A percentile compares a stretch with the other conserved stretches of the same genome.
These are phyloP conservation scores for Mucor saturninus DNA, from an alignment of 371 early-diverging fungal genomes.

Conservation along the genomic window DNA sequence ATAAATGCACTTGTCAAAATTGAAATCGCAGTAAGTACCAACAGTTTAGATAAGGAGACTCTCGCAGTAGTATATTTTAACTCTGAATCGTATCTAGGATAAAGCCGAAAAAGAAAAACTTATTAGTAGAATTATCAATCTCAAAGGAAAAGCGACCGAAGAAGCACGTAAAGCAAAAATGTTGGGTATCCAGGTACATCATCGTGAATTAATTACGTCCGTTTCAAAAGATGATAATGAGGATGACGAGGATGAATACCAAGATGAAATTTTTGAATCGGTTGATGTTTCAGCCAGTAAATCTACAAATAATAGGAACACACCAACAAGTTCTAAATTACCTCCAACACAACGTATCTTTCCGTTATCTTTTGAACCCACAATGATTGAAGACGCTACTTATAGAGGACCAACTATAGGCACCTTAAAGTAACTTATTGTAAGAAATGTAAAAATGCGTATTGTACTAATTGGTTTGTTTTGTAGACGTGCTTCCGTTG, in stretches of 20 bases:
- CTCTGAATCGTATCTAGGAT: constrained; percentile 23
- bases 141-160: constrained; percentile 44
- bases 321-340: constrained; percentile 20
- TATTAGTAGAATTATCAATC: constrained; percentile 44
- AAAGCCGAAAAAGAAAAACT: constrained; percentile 38
- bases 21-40: constrained; percentile 32
- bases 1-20: constrained; percentile 54
- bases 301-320: background rate
- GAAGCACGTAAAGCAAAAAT: constrained; percentile 56
- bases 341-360: constrained; percentile 52
- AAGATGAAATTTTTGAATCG: constrained; percentile 62
- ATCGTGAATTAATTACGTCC: background rate
- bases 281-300: constrained; percentile 39
- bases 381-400: constrained; percentile 53
- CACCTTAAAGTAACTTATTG: background rate
- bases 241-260: constrained; percentile 49
- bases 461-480: background rate
- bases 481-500: constrained; percentile 9
- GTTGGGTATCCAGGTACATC: constrained; percentile 44
- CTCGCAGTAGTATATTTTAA: background rate
- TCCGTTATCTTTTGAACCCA: constrained; percentile 52
- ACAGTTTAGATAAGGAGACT: background rate
- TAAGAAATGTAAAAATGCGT: background rate
- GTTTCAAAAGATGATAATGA: constrained; percentile 33
- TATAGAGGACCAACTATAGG: constrained; percentile 30